phyloP scores from a whole-genome alignment of 1,139 yeast genomes.

The Candida pseudoviswanathii region DNA sequence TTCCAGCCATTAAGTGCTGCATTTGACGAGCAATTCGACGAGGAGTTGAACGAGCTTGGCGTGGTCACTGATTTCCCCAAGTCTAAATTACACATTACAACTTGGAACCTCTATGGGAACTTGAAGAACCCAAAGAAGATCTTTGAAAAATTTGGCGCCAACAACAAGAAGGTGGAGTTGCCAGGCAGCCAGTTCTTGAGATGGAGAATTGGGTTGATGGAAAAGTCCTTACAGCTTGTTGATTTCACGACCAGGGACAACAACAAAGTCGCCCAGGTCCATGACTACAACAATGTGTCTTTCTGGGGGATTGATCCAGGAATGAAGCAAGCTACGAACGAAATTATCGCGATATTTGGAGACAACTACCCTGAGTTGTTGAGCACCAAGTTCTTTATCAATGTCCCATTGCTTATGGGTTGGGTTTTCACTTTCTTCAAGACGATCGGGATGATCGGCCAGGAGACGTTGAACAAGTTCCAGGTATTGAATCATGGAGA shows the following conservation, averaged over 20 bases:
- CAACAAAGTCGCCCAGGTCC: slow-evolving; percentile 75
- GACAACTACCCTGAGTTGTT: slow-evolving; percentile 82
- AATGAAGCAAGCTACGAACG: slow-evolving; percentile 71
- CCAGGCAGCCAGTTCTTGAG: slow-evolving; percentile 65
- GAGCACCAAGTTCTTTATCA: slow-evolving; percentile 72
- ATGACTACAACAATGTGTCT: slow-evolving; percentile 82
- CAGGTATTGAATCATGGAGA: slow-evolving; percentile 67
- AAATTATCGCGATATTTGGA: slow-evolving; percentile 69
- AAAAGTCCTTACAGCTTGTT: slow-evolving; percentile 64
- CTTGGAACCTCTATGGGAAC: slow-evolving; percentile 89
- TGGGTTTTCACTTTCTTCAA: slow-evolving; percentile 76
- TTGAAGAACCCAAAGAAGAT: slow-evolving; percentile 62
- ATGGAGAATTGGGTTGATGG: slow-evolving; percentile 92
- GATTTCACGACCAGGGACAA: slow-evolving; percentile 55
- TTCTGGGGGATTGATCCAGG: slow-evolving; percentile 71
- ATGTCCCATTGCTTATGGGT: slow-evolving; percentile 73
- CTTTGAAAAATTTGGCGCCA: slow-evolving; percentile 55
- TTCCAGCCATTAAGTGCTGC: slow-evolving; percentile 83
- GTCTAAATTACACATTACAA: slow-evolving; percentile 48
- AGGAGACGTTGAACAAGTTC: slow-evolving; percentile 73
- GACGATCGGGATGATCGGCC: slow-evolving; percentile 56
- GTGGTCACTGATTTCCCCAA: slow-evolving; percentile 52
- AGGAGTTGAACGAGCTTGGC: slow-evolving; percentile 63
- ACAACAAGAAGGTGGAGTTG: slow-evolving; percentile 12
- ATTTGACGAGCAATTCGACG: slow-evolving; percentile 63